These are phyloP conservation scores for Hippophae rhamnoides DNA, from an alignment of 306 rosid species.

Conservation along the genomic window DNA sequence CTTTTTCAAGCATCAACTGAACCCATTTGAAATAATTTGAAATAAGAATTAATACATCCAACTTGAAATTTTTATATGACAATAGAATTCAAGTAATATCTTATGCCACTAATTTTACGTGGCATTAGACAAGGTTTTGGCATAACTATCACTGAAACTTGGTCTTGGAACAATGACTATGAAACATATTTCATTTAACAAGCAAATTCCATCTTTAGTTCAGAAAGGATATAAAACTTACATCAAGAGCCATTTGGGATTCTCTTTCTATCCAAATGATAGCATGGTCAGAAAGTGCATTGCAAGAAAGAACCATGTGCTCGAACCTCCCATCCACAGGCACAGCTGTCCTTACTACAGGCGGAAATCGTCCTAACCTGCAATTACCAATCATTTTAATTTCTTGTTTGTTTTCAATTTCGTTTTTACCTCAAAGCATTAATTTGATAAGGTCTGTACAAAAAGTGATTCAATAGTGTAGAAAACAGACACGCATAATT, in stretches of 20 bases:
- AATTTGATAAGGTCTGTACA: too few relatives aligned
- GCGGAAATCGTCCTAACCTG: constrained; percentile 84
- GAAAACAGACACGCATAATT: too few relatives aligned
- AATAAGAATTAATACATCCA: not conserved
- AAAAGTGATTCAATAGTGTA: too few relatives aligned
- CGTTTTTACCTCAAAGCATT: not conserved
- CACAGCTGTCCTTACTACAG: constrained; percentile 89
- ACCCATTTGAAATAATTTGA: constrained; percentile 9
- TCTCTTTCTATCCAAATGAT: constrained; percentile 89
- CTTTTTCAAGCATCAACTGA: constrained; percentile 68
- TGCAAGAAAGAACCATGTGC: constrained; percentile 85
- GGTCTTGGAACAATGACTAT: not conserved
- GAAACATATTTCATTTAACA: not conserved
- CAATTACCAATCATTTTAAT: constrained; percentile 18
- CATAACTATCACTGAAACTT: not conserved
- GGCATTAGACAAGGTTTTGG: not conserved
- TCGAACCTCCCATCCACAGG: constrained; percentile 98
- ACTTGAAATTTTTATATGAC: too few relatives aligned
- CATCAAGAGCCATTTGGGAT: constrained; percentile 66
- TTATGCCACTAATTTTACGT: too few relatives aligned
- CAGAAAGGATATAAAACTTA: constrained; percentile 34
- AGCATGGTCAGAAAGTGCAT: constrained; percentile 75
- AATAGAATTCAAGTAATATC: too few relatives aligned
- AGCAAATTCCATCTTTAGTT: constrained; percentile 5
- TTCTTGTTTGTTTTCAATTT: constrained; percentile 16